phyloP scores from a whole-genome alignment of 2,329 filamentous ascomycete genomes.

The Rutstroemia sp. region DNA sequence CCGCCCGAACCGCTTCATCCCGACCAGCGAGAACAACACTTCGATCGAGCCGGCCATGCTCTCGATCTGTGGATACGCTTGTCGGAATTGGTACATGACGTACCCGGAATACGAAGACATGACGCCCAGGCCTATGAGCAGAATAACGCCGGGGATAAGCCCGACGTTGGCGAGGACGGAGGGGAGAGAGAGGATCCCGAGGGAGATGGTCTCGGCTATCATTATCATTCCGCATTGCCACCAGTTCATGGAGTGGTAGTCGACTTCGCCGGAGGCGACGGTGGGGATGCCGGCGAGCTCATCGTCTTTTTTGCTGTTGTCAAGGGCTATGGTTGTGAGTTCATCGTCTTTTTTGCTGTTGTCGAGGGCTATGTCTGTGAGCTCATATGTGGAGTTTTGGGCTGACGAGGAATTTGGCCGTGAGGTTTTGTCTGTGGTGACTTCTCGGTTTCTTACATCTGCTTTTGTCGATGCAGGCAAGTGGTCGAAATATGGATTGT shows the following conservation, averaged over 20 bases:
- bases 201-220: conserved; percentile 10
- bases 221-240: conserved; percentile 2
- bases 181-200: conserved; percentile 7
- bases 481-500: too few species aligned
- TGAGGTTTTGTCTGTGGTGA: too few species aligned
- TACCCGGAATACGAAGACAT: conserved; percentile 52
- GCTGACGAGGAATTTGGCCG: background rate
- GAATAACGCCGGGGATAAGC: conserved; percentile 32
- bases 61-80: conserved; percentile 40
- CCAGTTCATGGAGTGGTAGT: conserved; percentile 4
- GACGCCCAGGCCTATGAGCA: conserved; percentile 44
- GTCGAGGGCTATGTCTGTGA: background rate
- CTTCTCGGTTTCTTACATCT: background rate
- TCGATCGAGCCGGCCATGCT: background rate
- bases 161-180: conserved; percentile 6
- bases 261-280: background rate
- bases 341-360: background rate
- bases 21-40: background rate
- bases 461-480: background rate
- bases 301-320: background rate
- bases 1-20: conserved; percentile 18
- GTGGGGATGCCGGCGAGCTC: background rate
- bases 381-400: background rate
- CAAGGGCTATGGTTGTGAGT: background rate
- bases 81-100: conserved; percentile 52